Conservation (phyloP, 2,329 filamentous ascomycete species). For the Cladosporium sphaerospermum region DNA sequence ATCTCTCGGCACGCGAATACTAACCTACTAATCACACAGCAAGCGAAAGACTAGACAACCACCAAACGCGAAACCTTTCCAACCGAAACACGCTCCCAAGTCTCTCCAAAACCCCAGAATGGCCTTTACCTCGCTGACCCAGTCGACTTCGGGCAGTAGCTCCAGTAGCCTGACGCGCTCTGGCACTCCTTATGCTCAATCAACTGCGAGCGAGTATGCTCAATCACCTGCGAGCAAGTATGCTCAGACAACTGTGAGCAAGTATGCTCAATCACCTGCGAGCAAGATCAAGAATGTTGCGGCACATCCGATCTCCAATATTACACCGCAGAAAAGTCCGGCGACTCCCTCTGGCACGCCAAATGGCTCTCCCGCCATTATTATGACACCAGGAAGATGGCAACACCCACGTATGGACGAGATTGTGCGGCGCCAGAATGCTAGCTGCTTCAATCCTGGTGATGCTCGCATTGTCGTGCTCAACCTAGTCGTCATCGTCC, state of each 20-base stretch:
- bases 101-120: slow-evolving; percentile 12
- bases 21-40: slow-evolving; percentile 13
- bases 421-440: slow-evolving; percentile 74
- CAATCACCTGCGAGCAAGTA: slow-evolving; percentile 1
- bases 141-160: not conserved
- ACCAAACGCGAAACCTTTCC: not conserved
- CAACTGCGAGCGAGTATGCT: not conserved
- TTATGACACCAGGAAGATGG: slow-evolving; percentile 62
- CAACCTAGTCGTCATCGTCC: slow-evolving; percentile 55
- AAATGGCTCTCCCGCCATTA: slow-evolving; percentile 17
- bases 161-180: not conserved
- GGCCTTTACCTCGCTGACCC: slow-evolving; percentile 22
- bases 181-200: not conserved
- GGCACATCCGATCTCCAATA: not conserved
- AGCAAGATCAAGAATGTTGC: not conserved
- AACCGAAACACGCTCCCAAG: not conserved
- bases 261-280: slow-evolving; percentile 1
- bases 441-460: slow-evolving; percentile 68
- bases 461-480: slow-evolving; percentile 65
- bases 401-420: slow-evolving; percentile 82
- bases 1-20: not conserved
- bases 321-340: slow-evolving; percentile 5
- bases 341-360: not conserved
- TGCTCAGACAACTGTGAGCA: not conserved
- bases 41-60: not conserved